Percentiles rank a stretch among this genome's conserved stretches.
phyloP scores from a whole-genome alignment of 2,329 filamentous ascomycete genomes.

The Talaromyces marneffei region DNA sequence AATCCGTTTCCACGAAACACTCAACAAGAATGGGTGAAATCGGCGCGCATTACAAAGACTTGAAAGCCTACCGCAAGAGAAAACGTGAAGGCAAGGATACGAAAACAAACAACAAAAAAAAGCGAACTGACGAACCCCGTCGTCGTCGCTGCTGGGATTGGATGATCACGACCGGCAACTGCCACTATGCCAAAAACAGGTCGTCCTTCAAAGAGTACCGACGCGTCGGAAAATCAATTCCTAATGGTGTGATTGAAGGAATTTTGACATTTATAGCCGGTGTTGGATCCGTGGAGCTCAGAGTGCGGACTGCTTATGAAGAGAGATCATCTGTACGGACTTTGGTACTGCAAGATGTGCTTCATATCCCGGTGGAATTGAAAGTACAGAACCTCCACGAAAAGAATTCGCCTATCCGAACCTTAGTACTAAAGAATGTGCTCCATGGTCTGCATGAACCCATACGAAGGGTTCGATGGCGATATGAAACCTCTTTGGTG shows the following conservation, averaged over 20 bases:
- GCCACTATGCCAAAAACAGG: constrained; percentile 9
- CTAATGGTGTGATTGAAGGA: neutral
- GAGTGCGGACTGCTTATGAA: neutral
- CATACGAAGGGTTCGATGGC: neutral
- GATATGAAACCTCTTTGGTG: neutral
- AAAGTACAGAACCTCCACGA: neutral
- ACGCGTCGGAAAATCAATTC: neutral
- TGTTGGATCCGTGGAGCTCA: neutral
- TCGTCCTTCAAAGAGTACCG: constrained; percentile 7
- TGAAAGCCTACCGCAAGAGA: neutral
- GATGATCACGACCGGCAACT: neutral
- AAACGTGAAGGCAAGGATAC: no score
- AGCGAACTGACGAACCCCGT: neutral
- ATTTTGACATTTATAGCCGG: neutral
- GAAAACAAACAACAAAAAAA: neutral
- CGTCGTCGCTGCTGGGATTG: constrained; percentile 5
- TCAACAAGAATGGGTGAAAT: neutral
- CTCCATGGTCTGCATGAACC: neutral
- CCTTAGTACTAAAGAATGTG: neutral
- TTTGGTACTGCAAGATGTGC: neutral
- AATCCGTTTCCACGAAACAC: neutral
- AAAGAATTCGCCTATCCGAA: neutral
- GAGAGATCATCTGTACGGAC: neutral
- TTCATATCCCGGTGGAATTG: neutral
- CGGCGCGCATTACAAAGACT: neutral